These are phyloP conservation scores for Ceratonia siliqua DNA, from an alignment of 306 rosid genomes.

Conservation along the genomic window DNA sequence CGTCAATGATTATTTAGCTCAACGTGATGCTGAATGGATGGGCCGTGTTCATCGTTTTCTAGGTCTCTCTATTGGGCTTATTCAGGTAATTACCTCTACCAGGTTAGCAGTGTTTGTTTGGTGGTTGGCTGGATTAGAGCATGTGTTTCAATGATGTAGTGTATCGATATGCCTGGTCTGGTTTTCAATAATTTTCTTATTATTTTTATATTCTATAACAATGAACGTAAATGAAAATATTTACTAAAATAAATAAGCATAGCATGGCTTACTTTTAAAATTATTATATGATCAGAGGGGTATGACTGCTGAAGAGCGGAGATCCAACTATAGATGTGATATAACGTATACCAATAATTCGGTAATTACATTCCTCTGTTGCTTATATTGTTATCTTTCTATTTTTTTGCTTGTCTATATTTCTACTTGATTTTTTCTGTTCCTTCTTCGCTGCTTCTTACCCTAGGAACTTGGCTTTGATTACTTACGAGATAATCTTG, in stretches of 20 bases:
- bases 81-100: conserved; percentile 62
- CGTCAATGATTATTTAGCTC: conserved; percentile 96
- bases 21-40: conserved; percentile 99
- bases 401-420: conserved; percentile 27
- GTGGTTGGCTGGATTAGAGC: conserved; percentile 19
- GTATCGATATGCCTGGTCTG: conserved; percentile 12
- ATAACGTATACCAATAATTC: conserved; percentile 93
- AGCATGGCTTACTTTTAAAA: conserved; percentile 3
- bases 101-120: conserved; percentile 7
- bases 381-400: conserved; percentile 24
- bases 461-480: conserved; percentile 96
- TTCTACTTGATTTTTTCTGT: conserved; percentile 22
- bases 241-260: conserved; percentile 19
- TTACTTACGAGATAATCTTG: conserved; percentile 95
- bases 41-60: conserved; percentile 94
- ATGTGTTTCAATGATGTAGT: conserved; percentile 4
- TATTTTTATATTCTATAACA: not conserved
- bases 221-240: not conserved
- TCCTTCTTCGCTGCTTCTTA: conserved; percentile 10
- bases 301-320: conserved; percentile 68
- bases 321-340: conserved; percentile 81
- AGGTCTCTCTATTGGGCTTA: conserved; percentile 94
- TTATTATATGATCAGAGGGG: conserved; percentile 66
- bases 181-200: conserved; percentile 11
- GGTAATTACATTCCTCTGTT: conserved; percentile 52